Evolutionary conservation across 805 yeast species (phyloP).

Genomic region (Pichia cabralensis): DNA sequence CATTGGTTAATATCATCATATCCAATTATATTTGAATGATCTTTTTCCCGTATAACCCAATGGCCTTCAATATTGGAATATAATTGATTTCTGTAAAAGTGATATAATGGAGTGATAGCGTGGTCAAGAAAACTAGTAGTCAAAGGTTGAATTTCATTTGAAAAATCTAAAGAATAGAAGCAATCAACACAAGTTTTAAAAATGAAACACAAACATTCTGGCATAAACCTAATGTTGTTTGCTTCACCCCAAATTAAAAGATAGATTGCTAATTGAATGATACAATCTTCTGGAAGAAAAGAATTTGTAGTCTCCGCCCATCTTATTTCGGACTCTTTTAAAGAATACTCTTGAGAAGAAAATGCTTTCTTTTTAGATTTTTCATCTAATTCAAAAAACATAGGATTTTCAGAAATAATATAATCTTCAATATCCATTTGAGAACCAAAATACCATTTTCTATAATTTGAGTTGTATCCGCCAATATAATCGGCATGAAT

Average conservation of each 20-base stretch:
- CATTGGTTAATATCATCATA: constrained; percentile 86
- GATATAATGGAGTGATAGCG: constrained; percentile 64
- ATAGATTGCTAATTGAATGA: constrained; percentile 58
- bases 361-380: constrained; percentile 12
- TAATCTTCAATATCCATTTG: constrained; percentile 45
- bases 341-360: constrained; percentile 15
- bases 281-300: constrained; percentile 42
- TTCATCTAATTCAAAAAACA: constrained; percentile 30
- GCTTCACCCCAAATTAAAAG: constrained; percentile 87
- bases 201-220: constrained; percentile 79
- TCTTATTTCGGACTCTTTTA: constrained; percentile 35
- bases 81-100: constrained; percentile 46
- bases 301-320: constrained; percentile 45
- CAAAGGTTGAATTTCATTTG: constrained; percentile 23
- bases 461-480: constrained; percentile 57
- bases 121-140: constrained; percentile 47
- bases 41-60: constrained; percentile 42
- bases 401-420: constrained; percentile 16
- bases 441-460: constrained; percentile 72
- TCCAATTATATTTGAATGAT: constrained; percentile 64
- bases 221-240: constrained; percentile 75
- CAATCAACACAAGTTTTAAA: constrained; percentile 72
- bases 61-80: constrained; percentile 35
- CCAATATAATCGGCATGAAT: constrained; percentile 71
- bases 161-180: constrained; percentile 39